Evolutionary conservation across 768 basidiomycete genomes (phyloP).

Genomic region (Boletus reticuloceps): DNA sequence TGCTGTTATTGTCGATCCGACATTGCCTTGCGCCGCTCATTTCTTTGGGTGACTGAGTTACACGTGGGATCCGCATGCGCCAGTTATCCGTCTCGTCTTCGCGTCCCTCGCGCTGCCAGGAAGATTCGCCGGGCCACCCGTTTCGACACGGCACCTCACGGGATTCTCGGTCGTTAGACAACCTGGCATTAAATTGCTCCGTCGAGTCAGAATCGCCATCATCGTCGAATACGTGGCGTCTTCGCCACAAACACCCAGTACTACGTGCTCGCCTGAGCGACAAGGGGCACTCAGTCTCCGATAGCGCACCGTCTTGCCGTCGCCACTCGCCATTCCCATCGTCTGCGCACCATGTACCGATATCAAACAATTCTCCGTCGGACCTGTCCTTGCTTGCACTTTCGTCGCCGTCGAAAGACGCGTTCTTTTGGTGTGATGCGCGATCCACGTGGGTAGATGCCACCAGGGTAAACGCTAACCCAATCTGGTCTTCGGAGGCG

Average conservation of each 20-base stretch:
- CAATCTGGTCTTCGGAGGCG: not conserved
- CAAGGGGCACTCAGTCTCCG: not conserved
- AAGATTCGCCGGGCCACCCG: not conserved
- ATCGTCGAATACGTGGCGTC: not conserved
- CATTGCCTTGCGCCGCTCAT: not conserved
- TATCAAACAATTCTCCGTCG: not conserved
- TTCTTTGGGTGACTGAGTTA: not conserved
- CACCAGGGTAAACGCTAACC: not conserved
- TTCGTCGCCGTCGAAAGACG: not conserved
- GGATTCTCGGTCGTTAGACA: not conserved
- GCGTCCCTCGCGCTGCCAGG: not conserved
- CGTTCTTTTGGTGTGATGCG: not conserved
- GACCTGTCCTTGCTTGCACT: not conserved
- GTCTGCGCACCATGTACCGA: not conserved
- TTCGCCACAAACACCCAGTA: not conserved
- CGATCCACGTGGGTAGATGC: not conserved
- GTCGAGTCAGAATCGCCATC: constrained; percentile 7
- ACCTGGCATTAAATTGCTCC: constrained; percentile 6
- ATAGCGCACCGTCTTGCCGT: not conserved
- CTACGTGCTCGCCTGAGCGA: not conserved
- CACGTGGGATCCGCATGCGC: constrained; percentile 6
- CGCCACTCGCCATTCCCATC: not conserved
- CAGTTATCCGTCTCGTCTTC: constrained; percentile 8
- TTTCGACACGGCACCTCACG: not conserved
- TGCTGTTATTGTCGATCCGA: not conserved